A percentile compares a stretch with the other conserved stretches of the same genome.
Evolutionary conservation across 257 asterid genomes (phyloP).

Genomic region (Solanum piurae): DNA sequence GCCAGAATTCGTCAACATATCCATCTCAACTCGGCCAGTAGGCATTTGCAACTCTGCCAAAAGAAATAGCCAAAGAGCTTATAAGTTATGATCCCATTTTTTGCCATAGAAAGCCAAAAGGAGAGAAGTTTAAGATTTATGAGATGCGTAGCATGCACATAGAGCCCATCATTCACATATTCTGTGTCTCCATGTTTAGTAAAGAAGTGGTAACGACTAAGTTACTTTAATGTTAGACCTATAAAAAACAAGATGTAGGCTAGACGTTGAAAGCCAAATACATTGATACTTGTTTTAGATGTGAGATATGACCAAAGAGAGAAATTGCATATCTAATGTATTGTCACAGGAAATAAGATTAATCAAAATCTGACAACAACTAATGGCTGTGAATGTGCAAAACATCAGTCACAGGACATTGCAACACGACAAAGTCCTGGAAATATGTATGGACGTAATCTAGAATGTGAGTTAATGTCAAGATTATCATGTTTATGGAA

Average conservation of each 20-base stretch:
- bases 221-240: not conserved
- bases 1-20: not conserved
- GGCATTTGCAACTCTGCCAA: constrained; percentile 31
- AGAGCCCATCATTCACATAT: not conserved
- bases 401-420: not conserved
- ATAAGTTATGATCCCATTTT: not conserved
- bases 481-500: not conserved
- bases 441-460: not conserved
- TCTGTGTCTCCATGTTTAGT: not conserved
- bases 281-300: not conserved
- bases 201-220: not conserved
- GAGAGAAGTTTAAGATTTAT: not conserved
- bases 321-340: not conserved
- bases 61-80: not conserved
- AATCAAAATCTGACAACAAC: not conserved
- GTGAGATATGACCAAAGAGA: not conserved
- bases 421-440: not conserved
- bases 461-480: not conserved
- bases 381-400: not conserved
- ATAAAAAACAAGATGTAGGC: not conserved
- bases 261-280: not conserved
- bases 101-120: not conserved
- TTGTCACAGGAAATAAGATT: not conserved
- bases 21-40: constrained; percentile 26
- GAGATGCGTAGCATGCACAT: not conserved